Base-by-base conservation (phyloP, 1,284 basidiomycete species). In the Fomitiporia mediterranea region DNA sequence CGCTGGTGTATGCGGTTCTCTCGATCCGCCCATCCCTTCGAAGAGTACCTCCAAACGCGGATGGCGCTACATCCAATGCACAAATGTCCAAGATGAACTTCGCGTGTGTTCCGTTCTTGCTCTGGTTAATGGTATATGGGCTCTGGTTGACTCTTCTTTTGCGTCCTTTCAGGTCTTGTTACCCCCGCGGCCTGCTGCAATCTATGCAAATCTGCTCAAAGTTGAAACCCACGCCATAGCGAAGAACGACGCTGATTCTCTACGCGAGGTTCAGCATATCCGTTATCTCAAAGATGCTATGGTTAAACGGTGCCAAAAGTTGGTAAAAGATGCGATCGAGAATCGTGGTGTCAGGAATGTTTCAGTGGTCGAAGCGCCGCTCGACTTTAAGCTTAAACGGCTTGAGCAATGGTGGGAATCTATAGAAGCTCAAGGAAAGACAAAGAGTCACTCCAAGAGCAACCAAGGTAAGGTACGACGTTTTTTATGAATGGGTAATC, bases 271-370 rank as follows among this genome's bases (percentile, higher is more conserved):
- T 62, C 72, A 86, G 59, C 77, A 86, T 64, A 84, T 89, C 50
- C 84, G 85, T 17, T 84, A 81, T 62, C 75, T 89, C 63, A 88
- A 88, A 70, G 86, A 88, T 66, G 78, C 86, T 52, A 86, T 89
- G 84, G 80, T 87, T 60, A 83, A 84, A 68, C 88, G 88, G 64
- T 86, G 83, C 66, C 81, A 82, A 61, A 78, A 81, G 59, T 70
- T 87, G 47, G 67, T 68, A 67, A 79, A 67, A 62, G 74, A 69
- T 60, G 64, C 67, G 49, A 69, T 73, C 11, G 70, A 38, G 25
- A 66, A 63, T 66, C 60, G 68, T 13, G 21, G 39, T 17, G 23
- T 66, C 4, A 68, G 73, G 52, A 70, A 76, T 42, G 85, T 86
- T 66, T 79, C 82, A 60, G 82, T 83, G 8, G 70, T 85, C 39